Base-by-base conservation (phyloP, 2,329 filamentous ascomycete species). In the Arthrobotrys iridis region DNA sequence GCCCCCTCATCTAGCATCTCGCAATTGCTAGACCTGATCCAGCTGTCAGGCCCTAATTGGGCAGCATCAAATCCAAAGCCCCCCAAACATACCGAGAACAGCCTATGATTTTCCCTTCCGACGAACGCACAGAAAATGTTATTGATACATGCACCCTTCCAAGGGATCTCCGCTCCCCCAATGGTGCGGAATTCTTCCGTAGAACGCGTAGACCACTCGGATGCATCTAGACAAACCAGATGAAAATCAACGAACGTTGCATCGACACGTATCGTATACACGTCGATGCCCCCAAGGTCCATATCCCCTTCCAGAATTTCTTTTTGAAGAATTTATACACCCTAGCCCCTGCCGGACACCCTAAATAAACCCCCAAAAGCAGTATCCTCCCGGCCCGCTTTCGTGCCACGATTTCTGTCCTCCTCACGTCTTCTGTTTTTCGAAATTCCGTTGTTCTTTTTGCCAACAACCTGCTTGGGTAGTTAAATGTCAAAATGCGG, bases 1-100 rank as follows among this genome's bases (percentile, higher is more conserved):
- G 33, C 48, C 50, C 50, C 50, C 50, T 52, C 46, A 52, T 52
- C 46, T 35, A 52, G n/a, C 46, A 52, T 33, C 28, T 55, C 37
- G 43, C 52, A 57, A 65, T 55, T 73, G 41, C 57, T 57, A 57
- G 62, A 67, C 70, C 45, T 55, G 33, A 66, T 74, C 70, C 70
- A 74, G 70, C 52, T 74, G 70, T 74, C 70, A 74, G 70, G 70
- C 70, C 70, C 62, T 74, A 67, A 74, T 74, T 74, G 70, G 70
- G 70, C 57, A 74, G 58, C 55, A 46, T 28, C n/a, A n/a, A 8
- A 52, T 52, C 46, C 46, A n/a, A 8, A n/a, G n/a, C 26, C 26
- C 15, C 26, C 46, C 46, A 35, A 52, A 52, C 28, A 33, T 33
- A 33, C 28, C 4, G 28, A 33, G 28, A 33, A 33, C 10, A 33